These are phyloP conservation scores for Kondoa subrosea DNA, from an alignment of 768 basidiomycete genomes.

Conservation along the genomic window DNA sequence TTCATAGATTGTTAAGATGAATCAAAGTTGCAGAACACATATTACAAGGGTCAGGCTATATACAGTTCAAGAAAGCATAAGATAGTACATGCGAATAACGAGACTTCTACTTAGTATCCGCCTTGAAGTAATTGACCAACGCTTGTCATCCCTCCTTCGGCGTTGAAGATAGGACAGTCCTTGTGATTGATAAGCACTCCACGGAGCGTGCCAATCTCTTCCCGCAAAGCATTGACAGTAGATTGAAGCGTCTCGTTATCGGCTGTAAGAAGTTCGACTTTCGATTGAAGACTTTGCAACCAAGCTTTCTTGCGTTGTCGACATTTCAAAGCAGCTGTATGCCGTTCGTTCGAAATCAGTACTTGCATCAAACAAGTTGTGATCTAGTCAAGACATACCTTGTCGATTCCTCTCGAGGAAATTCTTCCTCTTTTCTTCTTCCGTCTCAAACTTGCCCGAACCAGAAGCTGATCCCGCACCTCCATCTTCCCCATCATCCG, in stretches of 20 bases:
- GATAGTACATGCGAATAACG: too few species aligned
- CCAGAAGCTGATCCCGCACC: constrained; percentile 3
- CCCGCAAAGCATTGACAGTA: constrained; percentile 69
- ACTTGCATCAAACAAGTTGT: neutral
- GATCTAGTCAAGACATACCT: constrained; percentile 51
- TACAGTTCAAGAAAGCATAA: too few species aligned
- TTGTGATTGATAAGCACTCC: constrained; percentile 35
- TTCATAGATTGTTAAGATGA: too few species aligned
- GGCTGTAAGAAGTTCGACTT: constrained; percentile 75
- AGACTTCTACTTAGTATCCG: too few species aligned
- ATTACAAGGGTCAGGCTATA: too few species aligned
- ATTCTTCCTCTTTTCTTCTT: constrained; percentile 93
- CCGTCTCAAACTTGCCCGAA: constrained; percentile 63
- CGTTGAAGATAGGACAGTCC: constrained; percentile 29
- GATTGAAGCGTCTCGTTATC: constrained; percentile 87
- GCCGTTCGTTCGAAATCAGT: constrained; percentile 14
- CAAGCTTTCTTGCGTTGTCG: constrained; percentile 98
- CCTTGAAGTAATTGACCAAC: neutral
- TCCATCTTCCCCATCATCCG: constrained; percentile 8
- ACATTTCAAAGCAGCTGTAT: constrained; percentile 84
- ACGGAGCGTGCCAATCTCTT: constrained; percentile 69
- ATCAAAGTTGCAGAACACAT: too few species aligned
- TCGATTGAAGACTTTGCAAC: constrained; percentile 77
- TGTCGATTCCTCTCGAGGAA: constrained; percentile 94
- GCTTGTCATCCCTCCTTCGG: neutral